Percentiles rank a stretch among this genome's conserved stretches.
phyloP scores from a whole-genome alignment of 371 early-diverging fungal species.

The Mortierella sp. region DNA sequence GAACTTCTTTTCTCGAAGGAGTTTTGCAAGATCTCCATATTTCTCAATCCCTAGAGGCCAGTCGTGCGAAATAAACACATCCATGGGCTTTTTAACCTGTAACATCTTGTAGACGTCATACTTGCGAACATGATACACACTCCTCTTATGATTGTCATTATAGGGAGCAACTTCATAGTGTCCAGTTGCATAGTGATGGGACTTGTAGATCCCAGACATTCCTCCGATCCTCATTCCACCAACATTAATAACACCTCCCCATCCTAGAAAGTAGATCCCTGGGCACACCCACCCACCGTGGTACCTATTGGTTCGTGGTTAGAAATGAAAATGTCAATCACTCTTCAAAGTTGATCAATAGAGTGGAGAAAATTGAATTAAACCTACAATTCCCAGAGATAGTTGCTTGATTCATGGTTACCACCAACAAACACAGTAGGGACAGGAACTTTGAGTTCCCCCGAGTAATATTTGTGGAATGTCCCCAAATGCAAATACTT shows the following conservation, averaged over 20 bases:
- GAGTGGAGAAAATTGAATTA: neutral
- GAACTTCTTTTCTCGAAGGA: slow-evolving; percentile 77
- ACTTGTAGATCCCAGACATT: slow-evolving; percentile 92
- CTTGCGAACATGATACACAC: slow-evolving; percentile 89
- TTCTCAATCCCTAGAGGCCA: slow-evolving; percentile 93
- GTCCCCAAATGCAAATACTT: slow-evolving; percentile 86
- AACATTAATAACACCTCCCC: slow-evolving; percentile 83
- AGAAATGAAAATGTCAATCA: neutral
- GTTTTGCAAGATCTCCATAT: slow-evolving; percentile 76
- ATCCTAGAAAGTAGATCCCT: slow-evolving; percentile 95
- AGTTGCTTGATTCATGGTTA: slow-evolving; percentile 96
- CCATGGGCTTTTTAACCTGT: slow-evolving; percentile 76
- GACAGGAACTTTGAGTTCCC: slow-evolving; percentile 81
- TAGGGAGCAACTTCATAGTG: slow-evolving; percentile 87
- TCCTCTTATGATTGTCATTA: slow-evolving; percentile 65
- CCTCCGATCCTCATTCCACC: slow-evolving; percentile 94
- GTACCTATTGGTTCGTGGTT: slow-evolving; percentile 60
- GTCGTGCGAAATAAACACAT: slow-evolving; percentile 95
- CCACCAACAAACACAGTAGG: slow-evolving; percentile 97
- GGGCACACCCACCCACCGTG: slow-evolving; percentile 97
- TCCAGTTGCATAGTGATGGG: slow-evolving; percentile 78
- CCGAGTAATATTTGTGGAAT: slow-evolving; percentile 94
- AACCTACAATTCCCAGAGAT: slow-evolving; percentile 91
- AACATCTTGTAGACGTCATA: slow-evolving; percentile 84
- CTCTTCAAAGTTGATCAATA: neutral